phyloP scores from a whole-genome alignment of 805 yeast species.

The Kregervanrija fluxuum region DNA sequence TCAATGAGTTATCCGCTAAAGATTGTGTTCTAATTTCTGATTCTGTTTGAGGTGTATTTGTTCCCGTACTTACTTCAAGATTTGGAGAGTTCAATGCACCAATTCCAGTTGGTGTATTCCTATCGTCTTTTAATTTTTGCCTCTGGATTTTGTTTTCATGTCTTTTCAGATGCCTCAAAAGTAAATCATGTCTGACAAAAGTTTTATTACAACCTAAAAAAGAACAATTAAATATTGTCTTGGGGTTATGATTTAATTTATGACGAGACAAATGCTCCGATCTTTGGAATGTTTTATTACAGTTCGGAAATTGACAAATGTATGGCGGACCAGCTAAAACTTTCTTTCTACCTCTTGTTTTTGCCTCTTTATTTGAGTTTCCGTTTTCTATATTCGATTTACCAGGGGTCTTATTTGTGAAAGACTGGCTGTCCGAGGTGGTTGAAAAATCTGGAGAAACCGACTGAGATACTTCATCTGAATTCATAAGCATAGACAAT shows the following conservation, averaged over 20 bases:
- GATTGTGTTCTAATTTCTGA: background rate
- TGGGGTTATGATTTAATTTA: slow-evolving; percentile 52
- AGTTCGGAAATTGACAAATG: slow-evolving; percentile 38
- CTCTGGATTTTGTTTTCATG: slow-evolving; percentile 25
- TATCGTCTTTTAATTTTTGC: background rate
- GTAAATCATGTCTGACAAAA: slow-evolving; percentile 55
- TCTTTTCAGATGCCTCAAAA: slow-evolving; percentile 38
- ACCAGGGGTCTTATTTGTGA: background rate
- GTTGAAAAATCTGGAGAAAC: background rate
- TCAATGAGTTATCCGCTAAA: no score
- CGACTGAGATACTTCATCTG: slow-evolving; percentile 1
- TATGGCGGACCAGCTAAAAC: slow-evolving; percentile 23
- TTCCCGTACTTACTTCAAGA: background rate
- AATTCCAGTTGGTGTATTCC: background rate
- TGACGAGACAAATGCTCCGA: slow-evolving; percentile 62
- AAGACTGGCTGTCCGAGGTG: background rate
- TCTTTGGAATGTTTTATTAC: slow-evolving; percentile 50
- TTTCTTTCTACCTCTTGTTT: slow-evolving; percentile 12
- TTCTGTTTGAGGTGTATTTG: background rate
- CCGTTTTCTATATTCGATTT: background rate
- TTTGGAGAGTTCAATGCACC: no score
- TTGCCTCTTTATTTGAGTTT: slow-evolving; percentile 1
- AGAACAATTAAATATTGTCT: slow-evolving; percentile 45
- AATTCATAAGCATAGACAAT: slow-evolving; percentile 10
- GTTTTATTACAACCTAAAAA: slow-evolving; percentile 46